Conservation (phyloP, 2,329 filamentous ascomycete species). For the Mariannaea elegans region DNA sequence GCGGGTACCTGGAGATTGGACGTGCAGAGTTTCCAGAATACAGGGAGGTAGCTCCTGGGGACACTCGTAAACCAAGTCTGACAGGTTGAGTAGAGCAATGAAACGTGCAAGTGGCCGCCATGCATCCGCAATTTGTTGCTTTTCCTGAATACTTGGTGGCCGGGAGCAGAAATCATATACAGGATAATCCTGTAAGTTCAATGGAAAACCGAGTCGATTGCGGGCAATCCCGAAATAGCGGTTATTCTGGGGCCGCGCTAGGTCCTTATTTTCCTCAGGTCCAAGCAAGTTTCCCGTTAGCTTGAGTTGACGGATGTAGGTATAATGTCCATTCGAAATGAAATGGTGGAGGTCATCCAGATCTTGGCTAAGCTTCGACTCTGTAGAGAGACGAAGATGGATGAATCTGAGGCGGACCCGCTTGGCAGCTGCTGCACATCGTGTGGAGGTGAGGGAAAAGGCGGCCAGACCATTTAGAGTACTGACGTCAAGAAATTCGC, state of each 20-base stretch:
- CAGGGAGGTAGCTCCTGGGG: conserved; percentile 7
- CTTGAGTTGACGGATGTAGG: neutral
- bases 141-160: neutral
- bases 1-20: neutral
- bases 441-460: neutral
- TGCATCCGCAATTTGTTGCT: neutral
- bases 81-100: conserved; percentile 3
- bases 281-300: neutral
- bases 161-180: neutral
- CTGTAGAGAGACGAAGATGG: neutral
- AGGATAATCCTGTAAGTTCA: neutral
- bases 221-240: neutral
- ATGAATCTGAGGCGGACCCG: neutral
- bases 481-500: neutral
- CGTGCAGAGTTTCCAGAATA: conserved; percentile 3
- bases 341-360: neutral
- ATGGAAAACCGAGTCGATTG: neutral
- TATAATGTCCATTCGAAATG: neutral
- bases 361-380: neutral
- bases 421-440: neutral
- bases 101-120: conserved; percentile 10
- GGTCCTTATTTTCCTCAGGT: neutral
- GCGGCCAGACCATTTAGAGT: neutral
- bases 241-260: neutral
- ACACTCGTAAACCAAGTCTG: conserved; percentile 12